Base-by-base conservation (phyloP, 192 early-diverging fungal genomes). In the Spinellus fusiger region DNA sequence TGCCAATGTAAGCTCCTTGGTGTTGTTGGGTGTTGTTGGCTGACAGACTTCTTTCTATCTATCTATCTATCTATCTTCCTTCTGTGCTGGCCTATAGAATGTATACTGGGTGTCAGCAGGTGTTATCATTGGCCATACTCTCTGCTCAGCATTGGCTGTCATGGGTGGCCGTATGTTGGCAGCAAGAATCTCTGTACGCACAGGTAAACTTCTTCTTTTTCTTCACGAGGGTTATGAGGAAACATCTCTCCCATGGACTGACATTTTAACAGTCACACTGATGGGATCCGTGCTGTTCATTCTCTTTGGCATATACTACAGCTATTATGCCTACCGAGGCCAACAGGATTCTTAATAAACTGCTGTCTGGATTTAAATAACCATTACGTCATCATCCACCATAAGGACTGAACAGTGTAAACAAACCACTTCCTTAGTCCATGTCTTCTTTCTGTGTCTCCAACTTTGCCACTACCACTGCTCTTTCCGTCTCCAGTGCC, bases 101-200 rank as follows among this genome's bases (percentile, higher is more conserved):
- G 91, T 96, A 53, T 88, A 85, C 62, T 92, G 85, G 73, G 97
- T 99, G 52, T 87, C 90, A 0, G 61, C 92, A 25, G 96, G 97
- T 35, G 87, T 88, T 5, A 81, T 97, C 16, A 65, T 87, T 49
- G 97, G 97, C 18, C 97, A 99, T 76, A 80, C 89, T 23, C 71
- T 96, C 47, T 99, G 97, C 73, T 92, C 94, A 28, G 88, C 84
- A 28, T 65, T 95, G 31, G 97, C 97, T 2, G 97, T 99, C 4
- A 69, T 98, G 29, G 95, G 95, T 65, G 97, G 97, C 10, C 84
- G 87, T 60, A 83, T 97, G 73, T 75, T 91, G 64, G 93, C 92
- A 10, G 73, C 82, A 12, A 82, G 81, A 62, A 96, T 96, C 56
- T 93, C 91, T 12, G 88, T 96, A 13, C 85, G 86, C 52, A 93